Percentiles rank a stretch among this genome's conserved stretches.
phyloP scores from a whole-genome alignment of 2,329 filamentous ascomycete genomes.

The Botrytis deweyae region DNA sequence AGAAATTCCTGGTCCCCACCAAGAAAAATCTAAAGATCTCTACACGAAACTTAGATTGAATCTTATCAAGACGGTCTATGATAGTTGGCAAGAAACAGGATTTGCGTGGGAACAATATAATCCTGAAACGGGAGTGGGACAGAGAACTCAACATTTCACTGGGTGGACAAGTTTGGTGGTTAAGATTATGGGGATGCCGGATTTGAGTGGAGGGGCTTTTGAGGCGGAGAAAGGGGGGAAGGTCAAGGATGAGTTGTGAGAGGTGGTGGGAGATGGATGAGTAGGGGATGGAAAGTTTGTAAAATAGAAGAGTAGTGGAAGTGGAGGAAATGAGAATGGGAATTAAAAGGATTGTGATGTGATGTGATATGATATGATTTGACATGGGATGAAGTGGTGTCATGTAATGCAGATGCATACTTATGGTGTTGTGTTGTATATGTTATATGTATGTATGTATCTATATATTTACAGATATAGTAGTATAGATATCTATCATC shows the following conservation, averaged over 20 bases:
- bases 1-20: constrained; percentile 62
- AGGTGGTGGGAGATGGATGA: background rate
- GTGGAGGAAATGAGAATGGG: background rate
- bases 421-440: background rate
- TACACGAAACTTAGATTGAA: constrained; percentile 79
- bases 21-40: constrained; percentile 65
- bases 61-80: constrained; percentile 83
- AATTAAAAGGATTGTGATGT: too few relatives aligned
- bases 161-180: constrained; percentile 99
- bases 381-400: background rate
- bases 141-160: constrained; percentile 95
- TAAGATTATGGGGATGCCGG: constrained; percentile 94
- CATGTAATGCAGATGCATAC: background rate
- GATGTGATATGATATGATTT: background rate
- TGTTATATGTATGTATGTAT: background rate
- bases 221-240: background rate
- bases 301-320: background rate
- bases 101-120: constrained; percentile 99
- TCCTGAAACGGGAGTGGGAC: constrained; percentile 86
- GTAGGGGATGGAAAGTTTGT: background rate
- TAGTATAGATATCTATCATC: too few relatives aligned
- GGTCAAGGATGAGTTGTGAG: background rate
- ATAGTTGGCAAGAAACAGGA: constrained; percentile 84
- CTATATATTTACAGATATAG: too few relatives aligned
- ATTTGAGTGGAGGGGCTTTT: constrained; percentile 43